Percentiles rank a stretch among this genome's conserved stretches.
Evolutionary conservation across 108 stramenopile genomes (phyloP).

Genomic region (Mayamaea pseudoterrestris): DNA sequence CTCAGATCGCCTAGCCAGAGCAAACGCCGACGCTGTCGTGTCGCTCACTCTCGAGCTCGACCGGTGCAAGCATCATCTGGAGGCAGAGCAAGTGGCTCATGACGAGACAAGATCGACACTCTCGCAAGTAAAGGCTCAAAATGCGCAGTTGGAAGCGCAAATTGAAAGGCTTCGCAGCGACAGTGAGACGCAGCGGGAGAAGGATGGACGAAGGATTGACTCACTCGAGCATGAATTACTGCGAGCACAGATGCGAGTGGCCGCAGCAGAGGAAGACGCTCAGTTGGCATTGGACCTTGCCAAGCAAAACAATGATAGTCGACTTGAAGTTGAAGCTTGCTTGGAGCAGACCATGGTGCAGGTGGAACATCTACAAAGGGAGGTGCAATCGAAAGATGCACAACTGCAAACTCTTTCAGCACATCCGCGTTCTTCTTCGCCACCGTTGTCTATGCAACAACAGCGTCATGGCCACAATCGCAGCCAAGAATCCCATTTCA

Average conservation of each 20-base stretch:
- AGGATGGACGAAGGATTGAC: constrained; percentile 8
- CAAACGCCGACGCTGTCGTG: constrained; percentile 67
- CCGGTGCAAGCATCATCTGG: constrained; percentile 38
- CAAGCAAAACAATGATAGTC: constrained; percentile 42
- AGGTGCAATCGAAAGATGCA: background rate
- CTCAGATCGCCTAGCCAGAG: constrained; percentile 31
- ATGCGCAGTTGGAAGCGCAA: constrained; percentile 21
- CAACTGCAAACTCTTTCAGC: background rate
- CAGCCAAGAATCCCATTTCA: constrained; percentile 2
- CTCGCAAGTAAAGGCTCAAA: constrained; percentile 11
- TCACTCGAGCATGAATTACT: constrained; percentile 24
- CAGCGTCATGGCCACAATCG: constrained; percentile 2
- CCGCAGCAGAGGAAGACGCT: constrained; percentile 83
- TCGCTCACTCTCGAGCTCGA: constrained; percentile 59
- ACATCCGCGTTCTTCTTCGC: background rate
- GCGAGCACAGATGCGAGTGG: constrained; percentile 17
- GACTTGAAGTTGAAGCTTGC: constrained; percentile 51
- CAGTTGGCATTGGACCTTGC: constrained; percentile 63
- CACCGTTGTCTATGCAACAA: background rate
- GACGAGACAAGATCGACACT: constrained; percentile 25
- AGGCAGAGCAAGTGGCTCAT: constrained; percentile 33
- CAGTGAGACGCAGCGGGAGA: constrained; percentile 13
- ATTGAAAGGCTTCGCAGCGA: constrained; percentile 18
- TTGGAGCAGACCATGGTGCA: constrained; percentile 38
- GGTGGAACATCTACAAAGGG: constrained; percentile 25